These are phyloP conservation scores for Penicillium salamii DNA, from an alignment of 495 filamentous ascomycete species.

Conservation along the genomic window DNA sequence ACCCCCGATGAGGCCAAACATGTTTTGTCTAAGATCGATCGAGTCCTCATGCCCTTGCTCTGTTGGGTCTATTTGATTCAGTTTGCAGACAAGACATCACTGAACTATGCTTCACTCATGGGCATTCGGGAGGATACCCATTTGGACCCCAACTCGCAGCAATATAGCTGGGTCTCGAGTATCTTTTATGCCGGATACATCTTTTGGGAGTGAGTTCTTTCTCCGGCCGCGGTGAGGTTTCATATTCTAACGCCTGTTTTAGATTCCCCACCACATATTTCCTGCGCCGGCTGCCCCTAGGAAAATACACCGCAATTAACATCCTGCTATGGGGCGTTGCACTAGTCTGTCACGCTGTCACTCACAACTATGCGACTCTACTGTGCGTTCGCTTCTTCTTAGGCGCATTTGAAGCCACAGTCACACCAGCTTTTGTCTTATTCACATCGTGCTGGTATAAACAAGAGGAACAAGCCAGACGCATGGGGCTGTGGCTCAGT, in stretches of 20 bases:
- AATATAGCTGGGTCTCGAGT: slow-evolving; percentile 40
- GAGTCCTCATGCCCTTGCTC: slow-evolving; percentile 39
- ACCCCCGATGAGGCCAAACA: slow-evolving; percentile 8
- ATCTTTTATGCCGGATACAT: slow-evolving; percentile 42
- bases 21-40: slow-evolving; percentile 41
- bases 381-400: slow-evolving; percentile 50
- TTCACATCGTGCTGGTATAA: slow-evolving; percentile 47
- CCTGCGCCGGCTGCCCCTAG: slow-evolving; percentile 45
- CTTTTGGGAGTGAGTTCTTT: not conserved
- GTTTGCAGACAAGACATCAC: slow-evolving; percentile 46
- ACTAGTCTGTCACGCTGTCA: slow-evolving; percentile 48
- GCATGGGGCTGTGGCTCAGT: slow-evolving; percentile 49
- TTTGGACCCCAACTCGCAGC: slow-evolving; percentile 17
- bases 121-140: slow-evolving; percentile 27
- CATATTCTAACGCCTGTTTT: not conserved
- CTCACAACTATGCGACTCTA: slow-evolving; percentile 37
- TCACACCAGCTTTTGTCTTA: slow-evolving; percentile 48
- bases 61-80: slow-evolving; percentile 27
- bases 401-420: slow-evolving; percentile 58
- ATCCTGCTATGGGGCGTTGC: slow-evolving; percentile 52
- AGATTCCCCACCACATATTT: slow-evolving; percentile 45
- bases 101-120: slow-evolving; percentile 46
- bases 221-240: not conserved
- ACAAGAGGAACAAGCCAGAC: slow-evolving; percentile 42
- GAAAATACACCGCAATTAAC: slow-evolving; percentile 38